Evolutionary conservation across 2,329 filamentous ascomycete species (phyloP), one percentile per base, ranked within the genome.

Genomic region (Didymella lethalis): DNA sequence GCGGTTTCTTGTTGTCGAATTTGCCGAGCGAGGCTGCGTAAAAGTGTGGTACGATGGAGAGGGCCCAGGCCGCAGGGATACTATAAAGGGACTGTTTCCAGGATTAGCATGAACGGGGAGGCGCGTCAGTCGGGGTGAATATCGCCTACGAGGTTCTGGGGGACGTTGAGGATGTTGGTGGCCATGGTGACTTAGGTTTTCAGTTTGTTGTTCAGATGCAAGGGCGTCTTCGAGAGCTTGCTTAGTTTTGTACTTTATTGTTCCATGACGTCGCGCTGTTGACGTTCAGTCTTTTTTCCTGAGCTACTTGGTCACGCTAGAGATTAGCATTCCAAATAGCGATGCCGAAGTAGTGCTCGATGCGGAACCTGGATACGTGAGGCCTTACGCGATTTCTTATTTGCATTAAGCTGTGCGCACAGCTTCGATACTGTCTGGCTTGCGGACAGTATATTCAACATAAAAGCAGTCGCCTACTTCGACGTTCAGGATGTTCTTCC

Each of bases 1-100:
- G 38, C 7, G 53, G 53, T 25, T 49, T 56, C 18, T 56, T 49
- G 53, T 49, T 56, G 40, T 56, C 53, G 26, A 56, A 49, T 36
- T 45, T 56, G 12, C 53, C 53, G 7, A 50, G 46, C 11, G 46
- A 56, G 23, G 40, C 53, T 2, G 53, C 53, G 46, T 56, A 56
- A 47, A 56, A 56, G 46, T 50, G 53, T 3, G 53, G 53, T 0
- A 18, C 40, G 47, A 50, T 50, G 29, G 47, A 56, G 31, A 56
- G 46, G 1, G 32, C 12, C 46, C 53, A 50, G 12, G 53, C 53
- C 7, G 40, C 53, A 20, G 53, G 53, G 23, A 56, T 46, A 32
- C 46, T 16, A 32, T 50, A 56, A n/a, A 50, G 47, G 12, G 47
- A 50, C 46, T 56, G 16, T 5, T 6, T 3, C 23, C 23, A 3